A percentile compares a stretch with the other conserved stretches of the same genome.
Evolutionary conservation across 1,284 basidiomycete genomes (phyloP).

Genomic region (Naganishia cerealis): DNA sequence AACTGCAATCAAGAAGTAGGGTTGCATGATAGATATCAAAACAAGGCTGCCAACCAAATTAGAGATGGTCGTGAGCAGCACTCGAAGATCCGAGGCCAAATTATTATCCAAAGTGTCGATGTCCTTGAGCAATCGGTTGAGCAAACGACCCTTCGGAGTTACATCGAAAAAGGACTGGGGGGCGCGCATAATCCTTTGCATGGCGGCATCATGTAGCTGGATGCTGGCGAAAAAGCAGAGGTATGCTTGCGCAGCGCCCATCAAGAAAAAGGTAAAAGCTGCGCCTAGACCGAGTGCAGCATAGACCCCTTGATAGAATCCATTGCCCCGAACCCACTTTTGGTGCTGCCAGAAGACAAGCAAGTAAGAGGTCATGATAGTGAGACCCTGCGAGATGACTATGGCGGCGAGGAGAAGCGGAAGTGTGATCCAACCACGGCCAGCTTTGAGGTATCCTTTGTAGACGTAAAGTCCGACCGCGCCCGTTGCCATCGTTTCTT

Average conservation of each 20-base stretch:
- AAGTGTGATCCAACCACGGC: constrained; percentile 56
- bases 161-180: constrained; percentile 41
- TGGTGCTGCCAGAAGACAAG: constrained; percentile 47
- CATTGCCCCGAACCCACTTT: constrained; percentile 34
- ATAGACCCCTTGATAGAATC: constrained; percentile 62
- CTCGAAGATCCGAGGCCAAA: too few species aligned
- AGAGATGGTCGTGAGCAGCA: too few species aligned
- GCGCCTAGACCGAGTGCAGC: constrained; percentile 58
- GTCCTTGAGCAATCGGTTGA: constrained; percentile 62
- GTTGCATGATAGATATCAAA: too few species aligned
- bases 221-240: constrained; percentile 66
- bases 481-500: constrained; percentile 53
- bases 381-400: constrained; percentile 48
- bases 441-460: constrained; percentile 57
- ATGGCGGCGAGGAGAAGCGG: constrained; percentile 55
- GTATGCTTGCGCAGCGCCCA: constrained; percentile 57
- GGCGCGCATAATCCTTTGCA: constrained; percentile 48
- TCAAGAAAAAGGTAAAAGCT: constrained; percentile 58
- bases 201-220: constrained; percentile 61
- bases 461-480: constrained; percentile 47
- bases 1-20: too few species aligned
- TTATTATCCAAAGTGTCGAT: constrained; percentile 43
- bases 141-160: constrained; percentile 60
- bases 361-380: constrained; percentile 42
- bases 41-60: too few species aligned